phyloP scores from a whole-genome alignment of 495 filamentous ascomycete genomes.

The Hypoxylon trugodes region DNA sequence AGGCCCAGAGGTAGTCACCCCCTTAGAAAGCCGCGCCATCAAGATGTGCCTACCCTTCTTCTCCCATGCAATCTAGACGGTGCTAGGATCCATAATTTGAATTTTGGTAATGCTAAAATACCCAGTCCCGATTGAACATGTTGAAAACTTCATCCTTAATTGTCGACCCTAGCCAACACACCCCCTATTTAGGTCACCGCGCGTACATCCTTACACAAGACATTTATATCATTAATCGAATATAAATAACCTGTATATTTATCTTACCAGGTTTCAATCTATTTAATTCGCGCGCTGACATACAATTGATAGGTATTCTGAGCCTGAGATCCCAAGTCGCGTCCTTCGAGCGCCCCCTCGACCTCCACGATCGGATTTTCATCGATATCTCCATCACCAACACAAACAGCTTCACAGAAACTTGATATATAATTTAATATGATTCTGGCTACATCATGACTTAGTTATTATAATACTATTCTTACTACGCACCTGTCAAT shows the following conservation, averaged over 20 bases:
- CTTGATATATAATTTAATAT: not conserved
- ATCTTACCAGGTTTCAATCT: not conserved
- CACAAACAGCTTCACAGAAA: not conserved
- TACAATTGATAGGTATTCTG: not conserved
- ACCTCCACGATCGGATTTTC: not conserved
- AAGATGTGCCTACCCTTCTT: slow-evolving; percentile 1
- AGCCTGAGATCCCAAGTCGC: slow-evolving; percentile 3
- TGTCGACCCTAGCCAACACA: slow-evolving; percentile 3
- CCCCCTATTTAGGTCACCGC: slow-evolving; percentile 8
- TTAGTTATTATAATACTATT: not conserved
- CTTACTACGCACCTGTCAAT: not conserved
- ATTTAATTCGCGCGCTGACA: not conserved
- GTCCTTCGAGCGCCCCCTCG: slow-evolving; percentile 4
- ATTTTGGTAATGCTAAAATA: not conserved
- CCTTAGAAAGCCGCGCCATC: slow-evolving; percentile 1
- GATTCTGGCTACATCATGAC: not conserved
- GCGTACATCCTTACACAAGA: not conserved
- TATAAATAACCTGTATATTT: not conserved
- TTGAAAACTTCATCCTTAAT: not conserved
- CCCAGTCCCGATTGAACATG: not conserved
- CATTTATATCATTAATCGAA: slow-evolving; percentile 1
- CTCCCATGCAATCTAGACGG: not conserved
- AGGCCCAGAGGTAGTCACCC: not conserved
- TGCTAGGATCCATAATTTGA: not conserved
- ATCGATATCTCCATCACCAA: slow-evolving; percentile 24